Conservation (phyloP, 495 filamentous ascomycete genomes). For the Chaetomium tenue region DNA sequence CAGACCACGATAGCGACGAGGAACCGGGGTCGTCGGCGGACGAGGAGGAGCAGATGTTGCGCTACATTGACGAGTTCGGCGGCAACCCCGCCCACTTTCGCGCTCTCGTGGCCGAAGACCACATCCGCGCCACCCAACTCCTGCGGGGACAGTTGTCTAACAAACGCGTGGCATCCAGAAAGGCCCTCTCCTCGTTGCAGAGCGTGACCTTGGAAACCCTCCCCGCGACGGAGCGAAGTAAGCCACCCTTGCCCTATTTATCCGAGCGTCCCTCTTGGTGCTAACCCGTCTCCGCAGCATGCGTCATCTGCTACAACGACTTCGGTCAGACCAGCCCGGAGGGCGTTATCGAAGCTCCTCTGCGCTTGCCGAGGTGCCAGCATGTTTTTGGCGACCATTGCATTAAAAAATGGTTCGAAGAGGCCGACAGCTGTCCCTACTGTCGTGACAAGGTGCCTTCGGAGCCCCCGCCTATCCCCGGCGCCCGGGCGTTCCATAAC, state of each 20-base stretch:
- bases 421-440: conserved; percentile 58
- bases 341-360: conserved; percentile 49
- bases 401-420: conserved; percentile 61
- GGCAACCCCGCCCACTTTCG: conserved; percentile 12
- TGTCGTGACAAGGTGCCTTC: conserved; percentile 57
- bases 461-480: conserved; percentile 32
- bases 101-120: conserved; percentile 28
- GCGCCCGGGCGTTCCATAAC: conserved; percentile 23
- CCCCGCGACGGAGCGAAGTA: conserved; percentile 48
- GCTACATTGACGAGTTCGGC: conserved; percentile 27
- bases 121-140: conserved; percentile 39
- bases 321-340: conserved; percentile 53
- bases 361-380: conserved; percentile 56
- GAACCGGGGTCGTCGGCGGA: conserved; percentile 26
- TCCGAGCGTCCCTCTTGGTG: neutral
- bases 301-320: conserved; percentile 59
- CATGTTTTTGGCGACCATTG: conserved; percentile 60
- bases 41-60: conserved; percentile 28
- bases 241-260: conserved; percentile 20
- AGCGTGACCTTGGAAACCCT: conserved; percentile 44
- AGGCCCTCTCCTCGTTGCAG: conserved; percentile 46
- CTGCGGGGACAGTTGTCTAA: conserved; percentile 40
- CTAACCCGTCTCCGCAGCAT: conserved; percentile 37
- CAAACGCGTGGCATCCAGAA: conserved; percentile 49
- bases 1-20: conserved; percentile 33